Evolutionary conservation across 2,329 filamentous ascomycete species (phyloP), one percentile per base, ranked within the genome.

Genomic region (Aspergillus piperis): DNA sequence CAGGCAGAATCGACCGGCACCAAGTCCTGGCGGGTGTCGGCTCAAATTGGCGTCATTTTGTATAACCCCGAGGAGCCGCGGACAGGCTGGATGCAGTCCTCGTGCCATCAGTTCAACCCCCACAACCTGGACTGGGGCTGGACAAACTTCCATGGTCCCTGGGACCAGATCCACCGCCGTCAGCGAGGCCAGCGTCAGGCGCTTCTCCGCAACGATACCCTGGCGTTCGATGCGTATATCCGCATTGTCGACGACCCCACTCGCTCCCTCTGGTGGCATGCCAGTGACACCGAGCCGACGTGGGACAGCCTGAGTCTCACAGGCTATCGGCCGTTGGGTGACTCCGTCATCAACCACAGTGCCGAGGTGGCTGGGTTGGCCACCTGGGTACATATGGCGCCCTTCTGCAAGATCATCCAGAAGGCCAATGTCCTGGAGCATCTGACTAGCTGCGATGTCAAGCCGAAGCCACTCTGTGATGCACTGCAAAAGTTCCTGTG

Each of bases 1-100:
- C 39, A 58, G 3, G 30, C 59, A 3, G 60, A 65, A 15, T 42
- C 62, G 8, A 25, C 60, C 27, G 32, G 64, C 15, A 59, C 65
- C n/a, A 54, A 64, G n/a, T 68, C 74, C 15, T 82, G 79, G 78
- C 73, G 80, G 32, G 75, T 81, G 10, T 81, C 86, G n/a, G 86
- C 85, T 3, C 86, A 88, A 70, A 79, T 88, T 38, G 83, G 82
- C 41, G 81, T 88, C 23, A 81, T 88, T 50, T 75, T 88, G 51
- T 88, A 88, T 76, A 88, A 88, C 62, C 86, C 86, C 0, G 77
- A 80, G 25, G 86, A 88, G 66, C 86, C 86, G 49, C 81, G 85
- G 6, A 84, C 84, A 4, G 80, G 84, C 59, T 82, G 82, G 70
- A 81, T 80, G 67, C 80, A 83, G 57, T 83, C 81, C 11, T 85